Conservation (phyloP, 805 yeast species). For the Candida insectorum region DNA sequence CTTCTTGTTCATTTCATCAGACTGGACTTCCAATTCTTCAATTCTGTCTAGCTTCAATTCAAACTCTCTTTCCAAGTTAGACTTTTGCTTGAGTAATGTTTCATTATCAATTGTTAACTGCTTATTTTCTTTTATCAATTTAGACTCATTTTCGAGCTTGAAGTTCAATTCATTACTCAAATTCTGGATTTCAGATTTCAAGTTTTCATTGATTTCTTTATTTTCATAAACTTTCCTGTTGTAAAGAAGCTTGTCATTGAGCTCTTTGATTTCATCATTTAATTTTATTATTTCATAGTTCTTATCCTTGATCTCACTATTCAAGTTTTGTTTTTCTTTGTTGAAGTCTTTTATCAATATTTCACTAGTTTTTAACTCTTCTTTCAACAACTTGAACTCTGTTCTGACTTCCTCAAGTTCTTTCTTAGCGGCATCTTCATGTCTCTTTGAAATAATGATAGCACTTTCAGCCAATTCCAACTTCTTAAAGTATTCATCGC, state of each 20-base stretch:
- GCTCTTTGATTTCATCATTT: constrained; percentile 44
- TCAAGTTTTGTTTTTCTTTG: constrained; percentile 47
- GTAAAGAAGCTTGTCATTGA: constrained; percentile 56
- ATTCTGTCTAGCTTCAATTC: constrained; percentile 41
- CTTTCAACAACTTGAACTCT: constrained; percentile 46
- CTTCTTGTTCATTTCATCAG: constrained; percentile 24
- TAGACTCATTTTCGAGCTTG: constrained; percentile 63
- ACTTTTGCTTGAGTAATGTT: constrained; percentile 27
- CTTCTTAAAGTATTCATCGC: constrained; percentile 70
- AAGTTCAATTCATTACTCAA: constrained; percentile 52
- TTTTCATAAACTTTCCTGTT: constrained; percentile 45
- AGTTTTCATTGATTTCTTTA: constrained; percentile 40
- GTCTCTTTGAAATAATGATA: constrained; percentile 57
- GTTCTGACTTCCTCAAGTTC: constrained; percentile 45
- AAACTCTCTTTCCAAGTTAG: constrained; percentile 25
- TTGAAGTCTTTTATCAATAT: constrained; percentile 50
- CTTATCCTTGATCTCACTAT: constrained; percentile 54
- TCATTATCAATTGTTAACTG: constrained; percentile 59
- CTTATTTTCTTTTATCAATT: constrained; percentile 60
- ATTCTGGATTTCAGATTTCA: constrained; percentile 50
- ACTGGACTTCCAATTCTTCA: constrained; percentile 31
- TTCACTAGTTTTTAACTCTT: constrained; percentile 55
- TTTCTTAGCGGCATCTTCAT: constrained; percentile 50
- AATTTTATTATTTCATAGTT: constrained; percentile 52
- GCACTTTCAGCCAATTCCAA: constrained; percentile 78